Evolutionary conservation across 176 grass and related monocot genomes (phyloP), one percentile per base, ranked within the genome.

Genomic region (Triticum urartu): DNA sequence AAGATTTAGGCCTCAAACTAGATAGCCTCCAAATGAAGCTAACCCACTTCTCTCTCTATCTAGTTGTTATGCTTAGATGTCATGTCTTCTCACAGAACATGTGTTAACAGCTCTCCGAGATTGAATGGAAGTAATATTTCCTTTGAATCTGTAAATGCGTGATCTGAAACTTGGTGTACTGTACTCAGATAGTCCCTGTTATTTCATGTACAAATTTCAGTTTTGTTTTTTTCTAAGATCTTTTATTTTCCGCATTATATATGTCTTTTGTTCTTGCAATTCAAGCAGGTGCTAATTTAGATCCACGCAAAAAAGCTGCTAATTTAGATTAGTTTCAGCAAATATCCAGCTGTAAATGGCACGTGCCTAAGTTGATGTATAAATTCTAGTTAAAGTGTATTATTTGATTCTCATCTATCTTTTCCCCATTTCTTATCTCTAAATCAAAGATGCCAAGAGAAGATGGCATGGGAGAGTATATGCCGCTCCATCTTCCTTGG

Each of bases 181-280:
- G 7, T 28, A 34, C 36, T 70, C n/a, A 30, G 4, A 14, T 76
- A 30, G 6, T 67, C 62, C 11, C 59, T 24, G 45, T 79, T 87
- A 90, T 87, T 90, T 79, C 67, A 90, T 90, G 85, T 79, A 24
- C 17, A 26, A 7, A 43, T 71, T 68, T 14, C 20, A 25, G 6
- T 18, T 54, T 54, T 54, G 14, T 54, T 6, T 18, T 5, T 54
- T 68, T 24, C 7, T 59, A 59, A 26, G 38, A 74, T 73, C 59
- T 43, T 59, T 6, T 74, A 4, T 43, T 67, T 21, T n/a, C 3
- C 17, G 25, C 5, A 6, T 14, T n/a, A 52, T 9, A 39, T 1
- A 11, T 21, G 12, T 24, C 28, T 21, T 25, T 18, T 5, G 6
- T 72, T 24, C 42, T 71, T 52, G 15, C 25, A 76, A 76, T 76